phyloP scores from a whole-genome alignment of 192 early-diverging fungal species.

The Paraglomus occultum region DNA sequence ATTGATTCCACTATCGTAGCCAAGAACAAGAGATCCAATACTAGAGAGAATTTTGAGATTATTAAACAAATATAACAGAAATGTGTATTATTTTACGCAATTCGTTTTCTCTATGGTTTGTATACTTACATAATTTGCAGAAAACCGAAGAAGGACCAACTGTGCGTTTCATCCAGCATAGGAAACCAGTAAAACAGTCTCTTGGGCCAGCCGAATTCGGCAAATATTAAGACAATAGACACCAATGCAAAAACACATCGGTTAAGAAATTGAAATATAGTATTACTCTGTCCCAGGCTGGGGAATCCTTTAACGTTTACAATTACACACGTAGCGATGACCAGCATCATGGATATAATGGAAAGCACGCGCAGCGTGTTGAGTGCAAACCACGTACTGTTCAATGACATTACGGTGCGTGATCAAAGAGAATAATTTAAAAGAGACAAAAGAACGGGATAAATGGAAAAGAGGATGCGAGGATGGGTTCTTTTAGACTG shows the following conservation, averaged over 20 bases:
- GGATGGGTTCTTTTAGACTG: too few species aligned
- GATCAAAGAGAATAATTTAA: too few species aligned
- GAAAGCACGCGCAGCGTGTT: constrained; percentile 28
- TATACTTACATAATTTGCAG: constrained; percentile 20
- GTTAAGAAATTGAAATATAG: constrained; percentile 25
- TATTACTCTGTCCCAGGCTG: constrained; percentile 22
- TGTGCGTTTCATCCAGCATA: constrained; percentile 22
- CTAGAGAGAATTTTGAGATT: neutral
- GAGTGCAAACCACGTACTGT: neutral
- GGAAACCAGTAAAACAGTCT: constrained; percentile 16
- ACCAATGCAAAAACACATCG: constrained; percentile 16
- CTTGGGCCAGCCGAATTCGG: constrained; percentile 12
- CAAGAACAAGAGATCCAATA: constrained; percentile 24
- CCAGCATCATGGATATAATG: constrained; percentile 16
- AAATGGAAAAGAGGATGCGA: too few species aligned
- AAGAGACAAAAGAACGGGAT: too few species aligned
- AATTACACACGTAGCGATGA: constrained; percentile 24
- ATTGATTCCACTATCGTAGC: constrained; percentile 28
- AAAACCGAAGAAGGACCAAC: constrained; percentile 28
- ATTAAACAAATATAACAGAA: neutral
- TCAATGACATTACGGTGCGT: neutral
- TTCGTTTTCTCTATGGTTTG: too few species aligned
- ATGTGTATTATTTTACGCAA: neutral
- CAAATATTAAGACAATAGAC: constrained; percentile 27
- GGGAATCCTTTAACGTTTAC: constrained; percentile 29